Base-by-base conservation (phyloP, 2,329 filamentous ascomycete species). In the Beauveria sp. region DNA sequence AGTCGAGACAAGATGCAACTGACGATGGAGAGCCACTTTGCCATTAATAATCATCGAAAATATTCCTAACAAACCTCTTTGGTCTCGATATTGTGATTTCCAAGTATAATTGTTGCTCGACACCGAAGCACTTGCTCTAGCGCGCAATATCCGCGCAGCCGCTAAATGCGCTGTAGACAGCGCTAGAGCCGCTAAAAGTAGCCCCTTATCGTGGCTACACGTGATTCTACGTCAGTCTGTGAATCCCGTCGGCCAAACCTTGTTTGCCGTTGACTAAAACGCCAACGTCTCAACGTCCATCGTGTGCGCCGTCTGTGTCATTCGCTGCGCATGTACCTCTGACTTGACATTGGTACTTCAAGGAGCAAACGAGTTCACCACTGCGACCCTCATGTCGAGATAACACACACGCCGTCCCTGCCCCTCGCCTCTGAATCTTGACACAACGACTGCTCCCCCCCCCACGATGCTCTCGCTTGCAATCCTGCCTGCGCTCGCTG, bases 401-500 rank as follows among this genome's bases (percentile, higher is more conserved):
- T 59, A 53, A n/a, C 16, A 20, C 20, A 24, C 26, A 5, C 26
- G 34, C 12, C 47, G 20, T 16, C 28, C 28, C 43, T 53, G 28
- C 48, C 56, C 50, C 40, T 53, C 57, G 48, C 47, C 37, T 34
- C 34, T 52, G 56, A 41, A 37, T 28, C 24, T n/a, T 22, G 37
- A 26, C 30, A n/a, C 34, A 26, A 26, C 20, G 9, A 22, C 20
- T 30, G 4, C 7, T 10, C 8, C 26, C 14, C 46, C 12, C 3
- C 34, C 56, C 47, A 43, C 41, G 53, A 61, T 61, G 60, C 41
- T 50, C 14, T 63, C 62, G 61, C 61, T 59, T 48, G 50, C 48
- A 5, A 28, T 61, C 44, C 50, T 71, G 20, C 66, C 65, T 55
- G 68, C 67, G 61, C 63, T 73, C 63, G 60, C 67, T 30, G 60